phyloP scores from a whole-genome alignment of 441 rosid species.

The Geranium incanum region DNA sequence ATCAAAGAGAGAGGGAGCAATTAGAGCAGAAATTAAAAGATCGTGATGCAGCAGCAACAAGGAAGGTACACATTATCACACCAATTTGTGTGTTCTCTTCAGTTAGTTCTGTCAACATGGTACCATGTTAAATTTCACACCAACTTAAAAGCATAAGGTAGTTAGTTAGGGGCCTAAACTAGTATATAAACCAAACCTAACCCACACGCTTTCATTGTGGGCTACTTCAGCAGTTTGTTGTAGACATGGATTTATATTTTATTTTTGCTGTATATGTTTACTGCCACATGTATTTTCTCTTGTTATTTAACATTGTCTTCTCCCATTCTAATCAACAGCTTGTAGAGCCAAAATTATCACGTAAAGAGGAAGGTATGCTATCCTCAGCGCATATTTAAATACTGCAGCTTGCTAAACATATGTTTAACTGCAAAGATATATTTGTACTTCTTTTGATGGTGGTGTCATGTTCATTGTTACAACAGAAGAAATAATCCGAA shows the following conservation, averaged over 20 bases:
- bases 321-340: slow-evolving; percentile 39
- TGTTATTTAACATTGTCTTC: background rate
- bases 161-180: background rate
- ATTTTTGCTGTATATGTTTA: slow-evolving; percentile 7
- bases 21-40: slow-evolving; percentile 72
- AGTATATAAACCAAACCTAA: background rate
- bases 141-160: background rate
- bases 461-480: slow-evolving; percentile 13
- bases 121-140: background rate
- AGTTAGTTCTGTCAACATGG: too few relatives aligned
- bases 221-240: background rate
- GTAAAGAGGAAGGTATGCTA: slow-evolving; percentile 73
- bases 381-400: slow-evolving; percentile 16
- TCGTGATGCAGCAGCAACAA: slow-evolving; percentile 75
- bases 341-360: slow-evolving; percentile 64
- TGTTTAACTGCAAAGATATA: background rate
- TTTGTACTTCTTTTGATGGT: background rate
- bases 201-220: background rate
- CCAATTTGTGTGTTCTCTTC: background rate
- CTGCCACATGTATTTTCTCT: slow-evolving; percentile 16
- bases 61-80: slow-evolving; percentile 47
- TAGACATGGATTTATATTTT: background rate
- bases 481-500: slow-evolving; percentile 66
- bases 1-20: slow-evolving; percentile 85
- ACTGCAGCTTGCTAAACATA: background rate